Base-by-base conservation (phyloP, 805 yeast species). In the Ogataea nonfermentans region DNA sequence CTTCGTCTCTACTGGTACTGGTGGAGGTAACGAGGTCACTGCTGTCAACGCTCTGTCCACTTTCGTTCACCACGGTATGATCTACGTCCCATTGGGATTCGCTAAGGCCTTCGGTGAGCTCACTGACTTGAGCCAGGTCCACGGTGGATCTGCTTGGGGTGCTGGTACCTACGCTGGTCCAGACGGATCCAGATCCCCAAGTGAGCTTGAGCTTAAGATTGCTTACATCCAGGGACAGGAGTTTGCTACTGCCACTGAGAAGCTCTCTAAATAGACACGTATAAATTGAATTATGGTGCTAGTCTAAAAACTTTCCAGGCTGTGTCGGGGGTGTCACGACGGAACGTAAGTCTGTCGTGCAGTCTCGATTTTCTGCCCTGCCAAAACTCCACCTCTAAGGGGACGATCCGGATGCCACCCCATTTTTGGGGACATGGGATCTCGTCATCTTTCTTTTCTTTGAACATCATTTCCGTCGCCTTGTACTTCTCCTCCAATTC, bases 341-440 rank as follows among this genome's bases (percentile, higher is more conserved):
- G 73, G 63, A 74, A 90, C 10, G 81, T 77, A 35, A 90, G 70
- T 52, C 99, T 76, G 62, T 93, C 99, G 62, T 93, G 99, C 36
- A 91, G 69, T 61, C 99, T 76, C 56, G 86, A 82, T 44, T 75
- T 71, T 48, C 99, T 79, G 12, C 99, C 99, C 67, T 93, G 99
- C 97, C 98, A 93, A 58, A 91, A 93, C 66, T 93, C 99, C 49
- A 91, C 75, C 57, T 88, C 95, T 32, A 86, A 66, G 4, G 99
- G 99, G 29, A 84, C 79, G 12, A 93, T 72, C 56, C 95, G 74
- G 35, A 93, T 59, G 0, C 99, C 99, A 39, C 98, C 99, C 99
- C 99, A 93, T 59, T 69, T 82, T 24, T 85, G 90, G 11, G 99
- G 99, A 48, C 95, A 84, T 20, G 95, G 95, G 30, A 93, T 78